A percentile compares a stretch with the other conserved stretches of the same genome.
phyloP scores from a whole-genome alignment of 2,329 filamentous ascomycete species.

The Fusarium albidum region DNA sequence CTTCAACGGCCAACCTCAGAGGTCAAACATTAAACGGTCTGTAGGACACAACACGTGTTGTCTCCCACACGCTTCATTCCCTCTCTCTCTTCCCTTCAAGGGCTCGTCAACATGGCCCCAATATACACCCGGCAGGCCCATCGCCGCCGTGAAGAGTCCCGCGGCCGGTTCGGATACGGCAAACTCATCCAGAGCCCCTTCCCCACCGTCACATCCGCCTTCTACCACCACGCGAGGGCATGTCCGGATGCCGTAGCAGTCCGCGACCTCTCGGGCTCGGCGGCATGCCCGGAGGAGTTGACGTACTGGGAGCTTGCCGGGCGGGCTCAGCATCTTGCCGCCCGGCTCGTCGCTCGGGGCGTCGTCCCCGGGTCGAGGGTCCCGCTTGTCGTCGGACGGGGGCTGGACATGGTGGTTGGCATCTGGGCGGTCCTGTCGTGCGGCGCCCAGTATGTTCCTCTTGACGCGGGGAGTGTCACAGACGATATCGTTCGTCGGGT shows the following conservation, averaged over 20 bases:
- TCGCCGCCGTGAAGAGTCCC: slow-evolving; percentile 3
- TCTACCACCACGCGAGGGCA: slow-evolving; percentile 48
- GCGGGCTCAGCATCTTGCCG: slow-evolving; percentile 52
- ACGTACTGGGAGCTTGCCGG: slow-evolving; percentile 56
- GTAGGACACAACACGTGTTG: slow-evolving; percentile 32
- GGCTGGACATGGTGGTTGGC: slow-evolving; percentile 64
- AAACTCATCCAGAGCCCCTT: slow-evolving; percentile 43
- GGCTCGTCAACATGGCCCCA: slow-evolving; percentile 13
- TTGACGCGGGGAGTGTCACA: slow-evolving; percentile 63
- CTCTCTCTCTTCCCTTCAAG: slow-evolving; percentile 1
- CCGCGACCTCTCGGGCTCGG: slow-evolving; percentile 46
- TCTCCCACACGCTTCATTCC: slow-evolving; percentile 22
- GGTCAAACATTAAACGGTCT: no score
- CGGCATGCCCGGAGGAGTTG: slow-evolving; percentile 44
- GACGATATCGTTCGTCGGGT: slow-evolving; percentile 59
- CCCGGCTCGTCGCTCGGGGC: slow-evolving; percentile 48
- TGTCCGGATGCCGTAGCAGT: slow-evolving; percentile 51
- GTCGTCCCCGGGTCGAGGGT: slow-evolving; percentile 56
- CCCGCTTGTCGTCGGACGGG: slow-evolving; percentile 63
- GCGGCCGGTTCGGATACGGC: slow-evolving; percentile 26
- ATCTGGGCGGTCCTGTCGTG: slow-evolving; percentile 64
- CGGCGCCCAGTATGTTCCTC: slow-evolving; percentile 66
- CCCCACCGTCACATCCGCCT: slow-evolving; percentile 49
- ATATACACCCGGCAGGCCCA: slow-evolving; percentile 5
- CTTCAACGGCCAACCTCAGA: slow-evolving; percentile 22